These are phyloP conservation scores for Microsporum audouinii DNA, from an alignment of 2,329 filamentous ascomycete genomes.

Conservation along the genomic window DNA sequence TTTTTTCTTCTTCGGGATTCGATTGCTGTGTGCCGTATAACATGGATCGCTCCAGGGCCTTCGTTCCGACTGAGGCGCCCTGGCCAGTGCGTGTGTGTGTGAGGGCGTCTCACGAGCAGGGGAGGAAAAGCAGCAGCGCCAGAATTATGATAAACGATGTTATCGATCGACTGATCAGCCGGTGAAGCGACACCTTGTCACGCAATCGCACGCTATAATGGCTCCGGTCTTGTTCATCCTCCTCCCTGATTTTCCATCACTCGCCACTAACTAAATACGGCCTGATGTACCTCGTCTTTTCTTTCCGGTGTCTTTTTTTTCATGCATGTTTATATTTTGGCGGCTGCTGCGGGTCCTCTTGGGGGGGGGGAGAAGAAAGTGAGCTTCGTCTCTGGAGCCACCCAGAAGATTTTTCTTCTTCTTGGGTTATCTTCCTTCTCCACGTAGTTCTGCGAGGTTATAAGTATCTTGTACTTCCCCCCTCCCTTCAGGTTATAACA, in stretches of 20 bases:
- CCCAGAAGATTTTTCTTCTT: not conserved
- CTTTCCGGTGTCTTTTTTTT: not conserved
- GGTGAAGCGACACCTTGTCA: not conserved
- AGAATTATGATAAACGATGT: no score
- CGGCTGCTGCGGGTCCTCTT: not conserved
- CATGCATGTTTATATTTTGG: not conserved
- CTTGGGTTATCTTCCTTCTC: not conserved
- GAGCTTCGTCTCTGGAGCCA: not conserved
- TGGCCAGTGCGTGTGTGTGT: no score
- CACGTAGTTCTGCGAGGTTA: not conserved
- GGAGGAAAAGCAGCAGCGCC: not conserved
- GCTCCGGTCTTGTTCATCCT: not conserved
- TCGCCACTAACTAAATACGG: not conserved
- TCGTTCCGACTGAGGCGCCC: no score
- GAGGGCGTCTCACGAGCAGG: not conserved
- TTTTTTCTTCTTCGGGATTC: not conserved
- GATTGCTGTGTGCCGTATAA: not conserved
- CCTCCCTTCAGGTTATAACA: not conserved
- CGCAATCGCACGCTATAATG: constrained; percentile 1
- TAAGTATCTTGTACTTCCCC: not conserved
- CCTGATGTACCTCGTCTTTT: not conserved
- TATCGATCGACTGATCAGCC: not conserved
- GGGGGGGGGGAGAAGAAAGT: not conserved
- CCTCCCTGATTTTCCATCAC: not conserved
- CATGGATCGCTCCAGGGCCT: no score